Evolutionary conservation across 2,329 filamentous ascomycete genomes (phyloP).

Genomic region (Akanthomyces uredinophilus): DNA sequence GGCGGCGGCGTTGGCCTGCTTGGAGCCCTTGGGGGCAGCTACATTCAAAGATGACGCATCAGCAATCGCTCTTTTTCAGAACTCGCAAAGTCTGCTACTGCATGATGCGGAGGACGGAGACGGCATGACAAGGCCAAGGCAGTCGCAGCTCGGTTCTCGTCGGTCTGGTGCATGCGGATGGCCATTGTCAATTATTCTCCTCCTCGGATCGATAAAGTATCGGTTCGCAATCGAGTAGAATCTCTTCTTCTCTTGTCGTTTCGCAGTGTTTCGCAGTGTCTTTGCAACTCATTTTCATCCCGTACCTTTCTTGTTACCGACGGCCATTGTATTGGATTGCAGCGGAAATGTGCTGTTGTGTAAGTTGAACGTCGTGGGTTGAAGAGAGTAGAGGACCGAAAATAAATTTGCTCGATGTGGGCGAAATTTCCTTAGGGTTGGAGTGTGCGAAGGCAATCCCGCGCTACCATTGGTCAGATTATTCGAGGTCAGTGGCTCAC

Average conservation of each 20-base stretch:
- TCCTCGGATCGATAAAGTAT: constrained; percentile 8
- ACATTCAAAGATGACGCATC: constrained; percentile 50
- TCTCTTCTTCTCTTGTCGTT: constrained; percentile 9
- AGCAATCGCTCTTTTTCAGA: constrained; percentile 67
- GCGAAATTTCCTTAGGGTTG: constrained; percentile 25
- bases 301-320: constrained; percentile 44
- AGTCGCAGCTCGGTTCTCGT: not conserved
- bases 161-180: not conserved
- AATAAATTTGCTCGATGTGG: constrained; percentile 20
- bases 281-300: constrained; percentile 24
- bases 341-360: constrained; percentile 22
- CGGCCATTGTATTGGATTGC: constrained; percentile 29
- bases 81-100: constrained; percentile 75
- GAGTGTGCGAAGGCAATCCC: constrained; percentile 1
- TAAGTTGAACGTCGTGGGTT: constrained; percentile 20
- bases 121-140: not conserved
- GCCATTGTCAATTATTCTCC: not conserved
- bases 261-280: constrained; percentile 3
- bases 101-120: constrained; percentile 41
- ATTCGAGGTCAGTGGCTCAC: not conserved
- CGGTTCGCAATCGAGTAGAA: not conserved
- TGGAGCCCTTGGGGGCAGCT: constrained; percentile 61
- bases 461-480: constrained; percentile 4
- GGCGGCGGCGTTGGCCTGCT: constrained; percentile 89
- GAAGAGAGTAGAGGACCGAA: constrained; percentile 7